These are phyloP conservation scores for Saccharomycopsis amapae DNA, from an alignment of 805 yeast genomes.

Conservation along the genomic window DNA sequence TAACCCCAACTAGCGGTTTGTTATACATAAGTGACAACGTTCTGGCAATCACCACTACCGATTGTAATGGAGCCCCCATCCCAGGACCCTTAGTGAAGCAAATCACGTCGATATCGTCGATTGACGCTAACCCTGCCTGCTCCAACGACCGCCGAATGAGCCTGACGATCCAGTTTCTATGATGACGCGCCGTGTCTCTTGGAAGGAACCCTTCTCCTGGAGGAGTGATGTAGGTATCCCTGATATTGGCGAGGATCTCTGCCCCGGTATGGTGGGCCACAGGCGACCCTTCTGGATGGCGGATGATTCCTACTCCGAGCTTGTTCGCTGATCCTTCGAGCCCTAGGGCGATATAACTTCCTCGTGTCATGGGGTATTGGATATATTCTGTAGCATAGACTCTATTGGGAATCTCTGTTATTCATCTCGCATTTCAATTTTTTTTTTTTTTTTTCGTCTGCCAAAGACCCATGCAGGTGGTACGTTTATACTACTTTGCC, in stretches of 20 bases:
- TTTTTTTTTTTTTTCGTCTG: no score
- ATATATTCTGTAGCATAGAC: no score
- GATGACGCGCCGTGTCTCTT: conserved; percentile 94
- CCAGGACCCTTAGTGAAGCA: conserved; percentile 99
- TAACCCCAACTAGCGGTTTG: conserved; percentile 86
- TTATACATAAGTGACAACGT: conserved; percentile 74
- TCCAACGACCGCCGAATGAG: conserved; percentile 57
- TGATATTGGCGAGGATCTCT: conserved; percentile 73
- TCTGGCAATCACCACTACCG: conserved; percentile 89
- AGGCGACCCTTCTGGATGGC: conserved; percentile 50
- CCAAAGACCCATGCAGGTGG: no score
- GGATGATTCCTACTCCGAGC: conserved; percentile 87
- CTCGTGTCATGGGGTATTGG: no score
- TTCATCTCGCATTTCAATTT: no score
- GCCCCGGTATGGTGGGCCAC: conserved; percentile 55
- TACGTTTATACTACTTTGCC: no score
- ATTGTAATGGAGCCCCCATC: conserved; percentile 97
- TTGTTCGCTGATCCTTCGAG: conserved; percentile 97
- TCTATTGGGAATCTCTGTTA: no score
- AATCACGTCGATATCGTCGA: conserved; percentile 60
- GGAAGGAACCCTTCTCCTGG: conserved; percentile 98
- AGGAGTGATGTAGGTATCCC: conserved; percentile 94
- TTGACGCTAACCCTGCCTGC: conserved; percentile 49
- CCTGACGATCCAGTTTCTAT: conserved; percentile 88
- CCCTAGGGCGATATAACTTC: conserved; percentile 68